A percentile compares a stretch with the other conserved stretches of the same genome.
phyloP scores from a whole-genome alignment of 192 early-diverging fungal genomes.

The Backusella luteola region DNA sequence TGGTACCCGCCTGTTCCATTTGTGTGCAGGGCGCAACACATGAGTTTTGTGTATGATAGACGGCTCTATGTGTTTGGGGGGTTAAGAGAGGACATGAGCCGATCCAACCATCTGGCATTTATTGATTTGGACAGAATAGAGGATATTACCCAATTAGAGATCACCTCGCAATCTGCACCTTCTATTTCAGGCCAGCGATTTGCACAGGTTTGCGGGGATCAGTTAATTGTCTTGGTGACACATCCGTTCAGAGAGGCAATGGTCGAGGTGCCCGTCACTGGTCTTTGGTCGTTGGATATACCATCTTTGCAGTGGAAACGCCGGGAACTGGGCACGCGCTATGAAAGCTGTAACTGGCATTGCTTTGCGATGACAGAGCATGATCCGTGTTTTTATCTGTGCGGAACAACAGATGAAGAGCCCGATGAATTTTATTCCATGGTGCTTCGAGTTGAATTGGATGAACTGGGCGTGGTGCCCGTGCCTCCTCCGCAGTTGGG shows the following conservation, averaged over 20 bases:
- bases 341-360: conserved; percentile 53
- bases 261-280: conserved; percentile 24
- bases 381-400: conserved; percentile 48
- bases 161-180: conserved; percentile 49
- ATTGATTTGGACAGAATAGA: conserved; percentile 48
- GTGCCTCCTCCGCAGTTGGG: conserved; percentile 51
- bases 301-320: conserved; percentile 54
- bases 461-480: conserved; percentile 51
- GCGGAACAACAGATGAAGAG: conserved; percentile 50
- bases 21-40: conserved; percentile 52
- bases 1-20: conserved; percentile 59
- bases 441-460: conserved; percentile 54
- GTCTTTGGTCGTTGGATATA: conserved; percentile 62
- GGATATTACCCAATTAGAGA: conserved; percentile 45
- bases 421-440: conserved; percentile 57
- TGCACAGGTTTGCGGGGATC: conserved; percentile 57
- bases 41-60: conserved; percentile 50
- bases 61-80: conserved; percentile 65
- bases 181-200: conserved; percentile 59
- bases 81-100: conserved; percentile 54
- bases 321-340: conserved; percentile 30
- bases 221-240: conserved; percentile 51
- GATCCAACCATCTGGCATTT: conserved; percentile 51
- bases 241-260: conserved; percentile 1
- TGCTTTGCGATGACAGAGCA: conserved; percentile 60